Evolutionary conservation across 2,329 filamentous ascomycete species (phyloP).

Genomic region (Chaetomium sp.): DNA sequence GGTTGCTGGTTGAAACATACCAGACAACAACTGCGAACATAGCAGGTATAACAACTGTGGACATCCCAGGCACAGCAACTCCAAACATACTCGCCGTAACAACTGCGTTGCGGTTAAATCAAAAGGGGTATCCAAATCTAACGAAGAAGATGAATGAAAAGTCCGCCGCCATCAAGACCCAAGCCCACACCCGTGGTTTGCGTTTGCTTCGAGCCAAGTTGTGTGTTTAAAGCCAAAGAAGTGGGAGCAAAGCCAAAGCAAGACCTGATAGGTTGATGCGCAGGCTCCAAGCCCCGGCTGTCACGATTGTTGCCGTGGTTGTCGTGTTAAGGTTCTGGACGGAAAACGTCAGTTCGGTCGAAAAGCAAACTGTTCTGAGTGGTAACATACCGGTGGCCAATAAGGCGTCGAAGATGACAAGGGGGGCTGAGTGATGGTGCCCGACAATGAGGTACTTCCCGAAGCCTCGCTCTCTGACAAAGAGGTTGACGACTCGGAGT

Average conservation of each 20-base stretch:
- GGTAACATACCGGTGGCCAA: slow-evolving; percentile 4
- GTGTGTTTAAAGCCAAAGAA: neutral
- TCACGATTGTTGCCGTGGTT: neutral
- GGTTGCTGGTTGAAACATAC: neutral
- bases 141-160: neutral
- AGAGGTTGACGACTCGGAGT: neutral
- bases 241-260: neutral
- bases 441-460: neutral
- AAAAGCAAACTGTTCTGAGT: neutral
- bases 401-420: slow-evolving; percentile 11
- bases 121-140: neutral
- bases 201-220: neutral
- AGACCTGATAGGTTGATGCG: neutral
- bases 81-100: no score
- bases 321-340: neutral
- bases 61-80: no score
- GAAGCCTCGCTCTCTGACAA: neutral
- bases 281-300: neutral
- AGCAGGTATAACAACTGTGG: no score
- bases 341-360: neutral
- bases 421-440: slow-evolving; percentile 5
- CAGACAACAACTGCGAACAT: no score
- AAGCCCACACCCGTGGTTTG: neutral
- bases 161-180: neutral
- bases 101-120: neutral